These are phyloP conservation scores for Stemphylium beticola DNA, from an alignment of 2,329 filamentous ascomycete species.

Conservation along the genomic window DNA sequence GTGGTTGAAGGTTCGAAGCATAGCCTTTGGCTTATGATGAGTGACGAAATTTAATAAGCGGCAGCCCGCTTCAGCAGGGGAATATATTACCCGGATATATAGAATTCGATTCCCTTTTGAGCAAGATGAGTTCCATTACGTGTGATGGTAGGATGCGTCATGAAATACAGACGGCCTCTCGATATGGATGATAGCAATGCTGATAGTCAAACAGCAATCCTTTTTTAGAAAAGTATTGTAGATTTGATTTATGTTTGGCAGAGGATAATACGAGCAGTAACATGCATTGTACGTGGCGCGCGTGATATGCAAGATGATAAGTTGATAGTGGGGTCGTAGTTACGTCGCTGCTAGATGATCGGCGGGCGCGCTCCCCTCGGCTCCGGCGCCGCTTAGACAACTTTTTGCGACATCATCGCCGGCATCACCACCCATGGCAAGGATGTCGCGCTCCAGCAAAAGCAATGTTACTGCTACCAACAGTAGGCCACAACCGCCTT, in stretches of 20 bases:
- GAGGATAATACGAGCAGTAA: too few species aligned
- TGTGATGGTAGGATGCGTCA: too few species aligned
- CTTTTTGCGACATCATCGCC: slow-evolving; percentile 29
- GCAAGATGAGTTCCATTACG: background rate
- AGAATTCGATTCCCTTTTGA: slow-evolving; percentile 31
- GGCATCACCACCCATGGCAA: slow-evolving; percentile 19
- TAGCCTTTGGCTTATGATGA: slow-evolving; percentile 8
- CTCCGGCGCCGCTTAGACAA: slow-evolving; percentile 20
- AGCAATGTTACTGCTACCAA: slow-evolving; percentile 8
- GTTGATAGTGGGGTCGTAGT: too few species aligned
- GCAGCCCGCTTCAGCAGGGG: slow-evolving; percentile 22
- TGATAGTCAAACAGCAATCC: too few species aligned
- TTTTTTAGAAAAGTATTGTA: too few species aligned
- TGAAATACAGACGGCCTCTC: too few species aligned
- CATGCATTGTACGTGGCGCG: too few species aligned
- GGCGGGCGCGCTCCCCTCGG: slow-evolving; percentile 25
- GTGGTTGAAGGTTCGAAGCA: background rate
- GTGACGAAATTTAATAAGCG: slow-evolving; percentile 20
- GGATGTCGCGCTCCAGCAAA: slow-evolving; percentile 28
- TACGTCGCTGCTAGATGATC: background rate
- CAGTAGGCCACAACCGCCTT: slow-evolving; percentile 13
- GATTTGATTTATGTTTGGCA: background rate
- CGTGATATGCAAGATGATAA: too few species aligned
- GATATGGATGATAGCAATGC: too few species aligned
- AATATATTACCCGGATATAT: slow-evolving; percentile 23